Evolutionary conservation across 176 grass and related monocot genomes (phyloP).

Genomic region (Aegilops sharonensis): DNA sequence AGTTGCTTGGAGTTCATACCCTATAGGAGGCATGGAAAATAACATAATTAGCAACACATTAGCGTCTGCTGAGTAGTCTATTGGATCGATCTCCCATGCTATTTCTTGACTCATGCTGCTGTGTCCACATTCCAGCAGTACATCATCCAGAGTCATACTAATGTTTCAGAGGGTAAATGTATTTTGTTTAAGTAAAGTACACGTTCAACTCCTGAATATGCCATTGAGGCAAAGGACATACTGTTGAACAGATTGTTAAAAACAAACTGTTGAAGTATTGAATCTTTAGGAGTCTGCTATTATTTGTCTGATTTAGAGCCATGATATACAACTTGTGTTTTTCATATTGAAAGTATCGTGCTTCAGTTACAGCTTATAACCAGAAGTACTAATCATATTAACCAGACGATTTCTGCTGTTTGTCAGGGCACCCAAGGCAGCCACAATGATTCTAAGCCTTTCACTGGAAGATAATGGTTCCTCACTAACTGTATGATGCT

Average conservation of each 20-base stretch:
- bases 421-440: conserved; percentile 92
- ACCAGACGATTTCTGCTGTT: conserved; percentile 22
- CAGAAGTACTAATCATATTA: not conserved
- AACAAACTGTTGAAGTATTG: not conserved
- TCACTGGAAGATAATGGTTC: conserved; percentile 78
- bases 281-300: not conserved
- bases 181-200: not conserved
- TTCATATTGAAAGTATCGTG: not conserved
- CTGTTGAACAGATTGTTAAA: not conserved
- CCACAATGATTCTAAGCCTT: conserved; percentile 87
- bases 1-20: not conserved
- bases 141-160: not conserved
- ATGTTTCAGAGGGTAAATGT: not conserved
- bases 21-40: not conserved
- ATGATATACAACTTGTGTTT: not conserved
- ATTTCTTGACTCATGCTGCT: not conserved
- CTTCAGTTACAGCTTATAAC: not conserved
- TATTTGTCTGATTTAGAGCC: not conserved
- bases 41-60: not conserved
- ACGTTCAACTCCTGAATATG: not conserved
- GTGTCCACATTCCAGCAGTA: not conserved
- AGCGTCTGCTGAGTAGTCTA: not conserved
- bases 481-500: conserved; percentile 69
- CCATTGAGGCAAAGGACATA: not conserved
- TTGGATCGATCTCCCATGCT: not conserved